Evolutionary conservation across 371 early-diverging fungal genomes (phyloP), one percentile per base, ranked within the genome.

Genomic region (Mortierella sp.): DNA sequence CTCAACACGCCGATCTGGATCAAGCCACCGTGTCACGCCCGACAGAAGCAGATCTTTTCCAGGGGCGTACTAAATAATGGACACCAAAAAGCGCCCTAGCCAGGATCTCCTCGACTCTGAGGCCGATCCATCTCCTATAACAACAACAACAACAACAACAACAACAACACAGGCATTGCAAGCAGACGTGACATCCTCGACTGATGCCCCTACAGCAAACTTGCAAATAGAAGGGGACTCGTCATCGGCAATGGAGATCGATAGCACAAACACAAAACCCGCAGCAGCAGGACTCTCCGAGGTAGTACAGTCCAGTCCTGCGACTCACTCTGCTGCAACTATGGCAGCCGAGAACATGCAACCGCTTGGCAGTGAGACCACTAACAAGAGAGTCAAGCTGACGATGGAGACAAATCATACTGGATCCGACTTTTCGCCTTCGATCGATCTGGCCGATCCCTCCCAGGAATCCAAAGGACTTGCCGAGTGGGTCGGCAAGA

Each of bases 21-120:
- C 52, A 73, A 50, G 28, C 63, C 63, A 63, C 63, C 63, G 19
- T 63, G 63, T 63, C 63, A 63, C 63, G 63, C 63, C 38, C 63
- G 16, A 7, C 63, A 63, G 55, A 21, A 55, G 19, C 63, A 63
- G 63, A 63, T 63, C 63, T 63, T 63, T 31, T 63, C 63, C 31
- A 34, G 63, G 63, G 63, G 34, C 34, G 63, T 63, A 63, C 34
- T 63, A 31, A 34, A 31, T 21, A 8, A 86, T 86, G 86, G 86
- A 86, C 26, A 77, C 82, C 50, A 86, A 82, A 58, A 86, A 86
- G 71, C 77, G 86, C 50, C 82, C 86, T 4, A 86, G 78, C 47
- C 80, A 82, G 11, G 86, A 86, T n/a, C 24, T 58, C 34, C 57
- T 28, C 26, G 76, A 65, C 28, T 38, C 74, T 11, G 58, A 75